A percentile compares a stretch with the other conserved stretches of the same genome.
Evolutionary conservation across 768 basidiomycete genomes (phyloP).

Genomic region (Paxillus involutus): DNA sequence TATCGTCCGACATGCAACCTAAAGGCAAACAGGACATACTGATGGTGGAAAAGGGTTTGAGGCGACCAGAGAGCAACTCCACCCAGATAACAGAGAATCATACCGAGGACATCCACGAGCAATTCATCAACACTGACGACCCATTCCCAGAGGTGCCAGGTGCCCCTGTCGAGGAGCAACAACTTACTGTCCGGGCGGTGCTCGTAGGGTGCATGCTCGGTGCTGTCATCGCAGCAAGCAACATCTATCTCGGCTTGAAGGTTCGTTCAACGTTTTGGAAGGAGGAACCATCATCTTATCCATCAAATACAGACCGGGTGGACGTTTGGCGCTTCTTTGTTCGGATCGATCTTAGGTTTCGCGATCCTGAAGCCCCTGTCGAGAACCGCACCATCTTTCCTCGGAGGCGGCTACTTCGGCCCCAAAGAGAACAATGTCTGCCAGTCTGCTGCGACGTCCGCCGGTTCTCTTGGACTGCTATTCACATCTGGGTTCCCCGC

Average conservation of each 20-base stretch:
- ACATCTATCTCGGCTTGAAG: slow-evolving; percentile 69
- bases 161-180: slow-evolving; percentile 35
- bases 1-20: not conserved
- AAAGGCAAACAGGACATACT: not conserved
- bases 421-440: slow-evolving; percentile 55
- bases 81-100: not conserved
- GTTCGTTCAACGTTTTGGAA: slow-evolving; percentile 41
- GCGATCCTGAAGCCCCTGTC: slow-evolving; percentile 60
- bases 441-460: slow-evolving; percentile 33
- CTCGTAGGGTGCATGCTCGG: slow-evolving; percentile 52
- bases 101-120: not conserved
- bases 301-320: slow-evolving; percentile 55
- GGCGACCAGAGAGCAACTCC: not conserved
- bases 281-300: slow-evolving; percentile 37
- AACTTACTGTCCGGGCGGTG: slow-evolving; percentile 52
- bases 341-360: slow-evolving; percentile 43
- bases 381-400: slow-evolving; percentile 42
- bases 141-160: slow-evolving; percentile 59
- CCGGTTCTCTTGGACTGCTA: slow-evolving; percentile 59
- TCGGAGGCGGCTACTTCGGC: slow-evolving; percentile 55
- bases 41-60: not conserved
- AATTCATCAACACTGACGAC: slow-evolving; percentile 14
- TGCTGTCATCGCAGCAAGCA: slow-evolving; percentile 57
- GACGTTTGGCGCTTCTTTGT: slow-evolving; percentile 62
- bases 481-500: slow-evolving; percentile 62